These are phyloP conservation scores for Neurospora sp. DNA, from an alignment of 495 filamentous ascomycete genomes.

Conservation along the genomic window DNA sequence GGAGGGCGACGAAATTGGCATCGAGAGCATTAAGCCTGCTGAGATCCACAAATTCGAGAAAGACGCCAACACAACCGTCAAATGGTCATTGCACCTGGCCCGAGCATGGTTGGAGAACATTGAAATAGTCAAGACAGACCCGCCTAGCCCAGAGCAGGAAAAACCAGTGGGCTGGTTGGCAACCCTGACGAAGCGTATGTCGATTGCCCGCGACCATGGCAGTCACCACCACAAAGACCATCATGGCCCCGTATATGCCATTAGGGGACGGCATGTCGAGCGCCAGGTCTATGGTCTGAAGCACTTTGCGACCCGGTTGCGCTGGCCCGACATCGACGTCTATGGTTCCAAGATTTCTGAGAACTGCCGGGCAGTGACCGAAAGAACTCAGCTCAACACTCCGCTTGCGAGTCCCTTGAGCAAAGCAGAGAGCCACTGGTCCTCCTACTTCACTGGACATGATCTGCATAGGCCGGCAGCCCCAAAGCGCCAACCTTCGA, in stretches of 20 bases:
- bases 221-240: constrained; percentile 20
- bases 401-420: constrained; percentile 26
- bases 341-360: constrained; percentile 30
- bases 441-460: constrained; percentile 28
- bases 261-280: constrained; percentile 34
- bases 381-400: constrained; percentile 32
- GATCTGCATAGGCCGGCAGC: constrained; percentile 2
- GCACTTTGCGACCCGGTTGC: constrained; percentile 47
- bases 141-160: constrained; percentile 15
- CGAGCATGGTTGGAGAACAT: constrained; percentile 72
- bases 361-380: constrained; percentile 27
- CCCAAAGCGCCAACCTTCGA: constrained; percentile 18
- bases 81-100: constrained; percentile 72
- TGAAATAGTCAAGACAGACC: constrained; percentile 35
- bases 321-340: constrained; percentile 42
- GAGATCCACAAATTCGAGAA: constrained; percentile 56
- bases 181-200: constrained; percentile 42
- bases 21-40: constrained; percentile 40
- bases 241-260: constrained; percentile 28
- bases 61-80: constrained; percentile 55
- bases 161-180: constrained; percentile 39
- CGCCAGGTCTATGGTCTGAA: constrained; percentile 45
- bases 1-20: constrained; percentile 42
- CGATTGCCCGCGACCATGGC: constrained; percentile 29
- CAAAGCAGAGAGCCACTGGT: constrained; percentile 25